Conservation (phyloP, 2,329 filamentous ascomycete genomes). For the Claviceps pusilla region DNA sequence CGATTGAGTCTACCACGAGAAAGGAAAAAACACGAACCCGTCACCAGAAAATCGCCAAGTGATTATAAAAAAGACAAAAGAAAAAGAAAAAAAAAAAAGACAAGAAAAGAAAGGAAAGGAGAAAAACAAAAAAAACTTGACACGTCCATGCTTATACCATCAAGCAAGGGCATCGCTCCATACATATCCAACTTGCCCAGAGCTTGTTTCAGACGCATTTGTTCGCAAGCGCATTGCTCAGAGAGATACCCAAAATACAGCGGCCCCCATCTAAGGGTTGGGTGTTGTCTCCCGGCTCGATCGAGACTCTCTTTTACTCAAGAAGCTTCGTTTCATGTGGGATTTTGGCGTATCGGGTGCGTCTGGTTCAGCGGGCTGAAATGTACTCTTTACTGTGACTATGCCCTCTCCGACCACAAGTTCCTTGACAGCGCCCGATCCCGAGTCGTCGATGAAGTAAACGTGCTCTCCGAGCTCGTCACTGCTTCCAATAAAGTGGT, state of each 20-base stretch:
- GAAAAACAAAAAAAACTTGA: no score
- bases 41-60: background rate
- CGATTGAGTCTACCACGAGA: background rate
- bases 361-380: conserved; percentile 36
- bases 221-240: background rate
- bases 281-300: conserved; percentile 29
- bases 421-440: conserved; percentile 52
- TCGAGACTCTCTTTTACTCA: conserved; percentile 35
- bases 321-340: conserved; percentile 36
- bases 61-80: background rate
- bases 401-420: conserved; percentile 58
- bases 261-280: conserved; percentile 15
- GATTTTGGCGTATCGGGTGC: conserved; percentile 32
- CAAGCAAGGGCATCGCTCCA: background rate
- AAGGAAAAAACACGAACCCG: background rate
- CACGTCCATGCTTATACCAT: background rate
- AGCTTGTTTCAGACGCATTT: background rate
- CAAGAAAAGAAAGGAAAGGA: background rate
- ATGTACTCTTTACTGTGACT: conserved; percentile 61
- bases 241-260: conserved; percentile 6
- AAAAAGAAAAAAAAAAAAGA: background rate
- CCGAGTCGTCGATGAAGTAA: conserved; percentile 84
- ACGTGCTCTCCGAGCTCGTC: conserved; percentile 68
- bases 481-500: conserved; percentile 71
- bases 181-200: background rate